Evolutionary conservation across 2,329 filamentous ascomycete species (phyloP).

Genomic region (Hypomyces perniciosus): DNA sequence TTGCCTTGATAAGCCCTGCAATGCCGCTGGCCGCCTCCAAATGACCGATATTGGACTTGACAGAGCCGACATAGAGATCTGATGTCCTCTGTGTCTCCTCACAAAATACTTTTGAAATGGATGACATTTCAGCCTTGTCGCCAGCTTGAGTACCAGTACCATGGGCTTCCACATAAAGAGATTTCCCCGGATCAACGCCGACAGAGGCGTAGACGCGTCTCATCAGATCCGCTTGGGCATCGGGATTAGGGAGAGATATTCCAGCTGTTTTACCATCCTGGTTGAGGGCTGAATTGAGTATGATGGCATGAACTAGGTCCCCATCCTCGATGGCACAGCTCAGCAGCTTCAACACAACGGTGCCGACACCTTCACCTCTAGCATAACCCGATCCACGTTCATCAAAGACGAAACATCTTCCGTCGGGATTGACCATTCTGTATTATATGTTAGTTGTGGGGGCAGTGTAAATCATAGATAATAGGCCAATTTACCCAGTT

Average conservation of each 20-base stretch:
- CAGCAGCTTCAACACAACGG: slow-evolving; percentile 47
- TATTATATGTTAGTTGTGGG: no score
- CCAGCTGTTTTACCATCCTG: slow-evolving; percentile 36
- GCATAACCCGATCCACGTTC: no score
- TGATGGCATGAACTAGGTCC: slow-evolving; percentile 41
- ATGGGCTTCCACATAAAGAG: slow-evolving; percentile 21
- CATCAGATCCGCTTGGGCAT: slow-evolving; percentile 28
- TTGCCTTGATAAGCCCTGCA: slow-evolving; percentile 13
- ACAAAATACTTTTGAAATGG: slow-evolving; percentile 14
- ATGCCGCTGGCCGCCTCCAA: slow-evolving; percentile 16
- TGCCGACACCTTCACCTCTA: slow-evolving; percentile 19
- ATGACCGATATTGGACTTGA: slow-evolving; percentile 24
- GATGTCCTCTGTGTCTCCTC: background rate
- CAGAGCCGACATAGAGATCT: slow-evolving; percentile 10
- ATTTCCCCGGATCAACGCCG: slow-evolving; percentile 18
- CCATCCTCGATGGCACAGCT: slow-evolving; percentile 43
- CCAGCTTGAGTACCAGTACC: slow-evolving; percentile 16
- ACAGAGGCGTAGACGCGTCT: slow-evolving; percentile 23
- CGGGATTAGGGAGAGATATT: slow-evolving; percentile 34
- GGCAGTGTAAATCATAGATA: no score
- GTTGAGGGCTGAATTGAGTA: slow-evolving; percentile 19
- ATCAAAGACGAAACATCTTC: no score
- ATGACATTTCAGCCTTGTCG: slow-evolving; percentile 14
- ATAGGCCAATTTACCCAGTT: no score
- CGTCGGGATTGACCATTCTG: no score